Conservation (phyloP, 176 grass and related monocot genomes). For the Hyparrhenia diplandra region DNA sequence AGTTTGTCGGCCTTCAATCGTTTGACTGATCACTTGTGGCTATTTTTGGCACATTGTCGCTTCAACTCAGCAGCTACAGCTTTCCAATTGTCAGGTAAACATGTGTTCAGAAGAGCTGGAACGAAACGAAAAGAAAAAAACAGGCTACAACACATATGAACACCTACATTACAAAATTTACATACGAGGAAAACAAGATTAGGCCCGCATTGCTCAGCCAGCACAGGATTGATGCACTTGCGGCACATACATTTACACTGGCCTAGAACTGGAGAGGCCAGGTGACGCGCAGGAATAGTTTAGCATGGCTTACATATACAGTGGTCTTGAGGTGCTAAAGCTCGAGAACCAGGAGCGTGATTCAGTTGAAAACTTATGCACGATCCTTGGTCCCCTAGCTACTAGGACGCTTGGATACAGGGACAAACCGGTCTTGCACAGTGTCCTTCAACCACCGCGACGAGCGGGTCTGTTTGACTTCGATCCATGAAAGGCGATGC, state of each 20-base stretch:
- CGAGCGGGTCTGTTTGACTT: conserved; percentile 45
- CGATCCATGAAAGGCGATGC: conserved; percentile 41
- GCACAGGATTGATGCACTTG: neutral
- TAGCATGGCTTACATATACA: neutral
- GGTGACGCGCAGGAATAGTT: neutral
- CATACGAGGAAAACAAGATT: neutral
- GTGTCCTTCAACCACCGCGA: conserved; percentile 45
- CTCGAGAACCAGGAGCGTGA: neutral
- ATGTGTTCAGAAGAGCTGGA: neutral
- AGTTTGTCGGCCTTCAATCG: too few relatives aligned
- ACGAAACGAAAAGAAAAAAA: neutral
- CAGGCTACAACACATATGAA: neutral
- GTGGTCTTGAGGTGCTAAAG: neutral
- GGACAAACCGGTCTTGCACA: conserved; percentile 26
- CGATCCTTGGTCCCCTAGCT: neutral
- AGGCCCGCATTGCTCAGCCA: neutral
- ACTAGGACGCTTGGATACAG: conserved; percentile 19
- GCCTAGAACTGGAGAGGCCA: neutral
- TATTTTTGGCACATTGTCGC: too few relatives aligned
- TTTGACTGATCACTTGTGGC: too few relatives aligned
- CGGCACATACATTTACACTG: conserved; percentile 1
- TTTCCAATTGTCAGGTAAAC: neutral
- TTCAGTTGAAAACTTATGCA: neutral
- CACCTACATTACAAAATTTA: neutral
- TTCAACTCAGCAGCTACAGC: too few relatives aligned